A percentile compares a stretch with the other conserved stretches of the same genome.
phyloP scores from a whole-genome alignment of 2,329 filamentous ascomycete species.

The Pyricularia pennisetigena region DNA sequence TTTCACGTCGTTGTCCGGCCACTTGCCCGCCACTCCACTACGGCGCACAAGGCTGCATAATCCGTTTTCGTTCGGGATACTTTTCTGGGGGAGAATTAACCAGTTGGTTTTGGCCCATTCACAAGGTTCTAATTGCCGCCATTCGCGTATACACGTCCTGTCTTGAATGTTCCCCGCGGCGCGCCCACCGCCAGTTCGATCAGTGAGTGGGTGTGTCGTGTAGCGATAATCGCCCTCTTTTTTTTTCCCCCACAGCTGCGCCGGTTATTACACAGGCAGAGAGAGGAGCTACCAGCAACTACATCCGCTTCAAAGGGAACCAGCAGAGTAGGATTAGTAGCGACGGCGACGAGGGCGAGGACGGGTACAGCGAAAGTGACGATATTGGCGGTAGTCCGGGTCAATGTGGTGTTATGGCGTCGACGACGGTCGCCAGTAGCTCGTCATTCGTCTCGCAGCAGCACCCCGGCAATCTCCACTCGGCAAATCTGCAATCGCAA shows the following conservation, averaged over 20 bases:
- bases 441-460: constrained; percentile 2
- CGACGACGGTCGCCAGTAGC: constrained; percentile 22
- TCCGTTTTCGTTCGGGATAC: background rate
- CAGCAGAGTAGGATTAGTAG: background rate
- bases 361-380: background rate
- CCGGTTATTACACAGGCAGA: background rate
- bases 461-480: constrained; percentile 1
- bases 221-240: background rate
- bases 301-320: background rate
- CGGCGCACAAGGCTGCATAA: background rate
- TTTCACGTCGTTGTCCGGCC: constrained; percentile 3
- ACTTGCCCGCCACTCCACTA: background rate
- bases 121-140: background rate
- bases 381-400: background rate
- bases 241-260: background rate
- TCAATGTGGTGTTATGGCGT: constrained; percentile 23
- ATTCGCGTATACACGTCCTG: background rate
- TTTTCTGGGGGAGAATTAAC: background rate
- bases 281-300: background rate
- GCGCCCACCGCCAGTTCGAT: background rate
- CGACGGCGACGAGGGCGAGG: background rate
- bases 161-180: background rate
- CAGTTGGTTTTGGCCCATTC: background rate
- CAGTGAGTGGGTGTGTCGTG: background rate
- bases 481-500: constrained; percentile 6